Percentiles rank a stretch among this genome's conserved stretches.
Conservation (phyloP, 2,329 filamentous ascomycete genomes). For the Fusarium anthophilum region DNA sequence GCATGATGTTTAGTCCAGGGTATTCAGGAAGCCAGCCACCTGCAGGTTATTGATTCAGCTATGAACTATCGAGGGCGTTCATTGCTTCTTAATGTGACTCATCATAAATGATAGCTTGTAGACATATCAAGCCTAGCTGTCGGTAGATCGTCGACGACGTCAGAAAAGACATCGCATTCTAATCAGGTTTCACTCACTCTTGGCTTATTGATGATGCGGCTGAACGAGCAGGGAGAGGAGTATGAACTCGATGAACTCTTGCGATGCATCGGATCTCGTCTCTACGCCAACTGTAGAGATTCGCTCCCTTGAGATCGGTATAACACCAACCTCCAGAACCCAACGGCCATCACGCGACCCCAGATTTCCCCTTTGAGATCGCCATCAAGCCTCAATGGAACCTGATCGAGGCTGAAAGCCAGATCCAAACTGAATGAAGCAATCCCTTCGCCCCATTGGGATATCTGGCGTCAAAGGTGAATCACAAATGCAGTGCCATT, state of each 20-base stretch:
- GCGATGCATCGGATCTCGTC: background rate
- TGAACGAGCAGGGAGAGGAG: background rate
- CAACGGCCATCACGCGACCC: background rate
- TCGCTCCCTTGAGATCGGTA: background rate
- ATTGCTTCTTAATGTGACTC: background rate
- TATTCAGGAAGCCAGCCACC: background rate
- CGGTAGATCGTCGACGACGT: background rate
- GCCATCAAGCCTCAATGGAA: background rate
- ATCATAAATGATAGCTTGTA: conserved; percentile 4
- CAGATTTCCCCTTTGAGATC: background rate
- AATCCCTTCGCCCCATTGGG: background rate
- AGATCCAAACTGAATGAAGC: background rate
- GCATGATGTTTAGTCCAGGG: background rate
- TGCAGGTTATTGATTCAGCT: background rate
- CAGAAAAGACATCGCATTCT: background rate
- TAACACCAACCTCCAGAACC: background rate
- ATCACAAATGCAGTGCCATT: background rate
- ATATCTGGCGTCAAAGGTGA: background rate
- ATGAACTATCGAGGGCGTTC: background rate
- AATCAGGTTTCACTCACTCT: background rate
- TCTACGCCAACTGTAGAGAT: conserved; percentile 7
- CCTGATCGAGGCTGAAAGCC: background rate
- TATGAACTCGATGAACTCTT: background rate
- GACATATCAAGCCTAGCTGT: background rate
- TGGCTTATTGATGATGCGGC: background rate